phyloP scores from a whole-genome alignment of 2,329 filamentous ascomycete genomes.

The Colletotrichum coccodes region DNA sequence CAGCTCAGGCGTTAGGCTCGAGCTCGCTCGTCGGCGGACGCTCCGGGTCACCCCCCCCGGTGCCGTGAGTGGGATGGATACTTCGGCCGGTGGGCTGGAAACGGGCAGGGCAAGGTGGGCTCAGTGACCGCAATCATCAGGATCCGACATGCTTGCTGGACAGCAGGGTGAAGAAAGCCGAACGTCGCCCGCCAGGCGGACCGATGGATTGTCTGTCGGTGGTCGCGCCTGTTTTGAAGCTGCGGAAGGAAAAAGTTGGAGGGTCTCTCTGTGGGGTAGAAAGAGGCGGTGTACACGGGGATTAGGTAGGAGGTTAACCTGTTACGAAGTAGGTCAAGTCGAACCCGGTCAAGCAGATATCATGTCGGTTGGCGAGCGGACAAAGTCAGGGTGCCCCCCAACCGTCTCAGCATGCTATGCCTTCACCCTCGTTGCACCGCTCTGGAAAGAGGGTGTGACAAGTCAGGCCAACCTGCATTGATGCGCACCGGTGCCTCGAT shows the following conservation, averaged over 20 bases:
- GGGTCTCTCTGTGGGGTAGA: slow-evolving; percentile 18
- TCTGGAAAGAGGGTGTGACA: neutral
- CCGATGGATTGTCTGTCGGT: neutral
- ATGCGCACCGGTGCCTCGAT: slow-evolving; percentile 12
- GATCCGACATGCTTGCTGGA: slow-evolving; percentile 3
- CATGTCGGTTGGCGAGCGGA: neutral
- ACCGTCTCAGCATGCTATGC: neutral
- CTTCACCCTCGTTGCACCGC: neutral
- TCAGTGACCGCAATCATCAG: slow-evolving; percentile 19
- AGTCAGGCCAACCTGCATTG: slow-evolving; percentile 5
- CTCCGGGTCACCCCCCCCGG: slow-evolving; percentile 20
- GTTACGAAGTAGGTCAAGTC: neutral
- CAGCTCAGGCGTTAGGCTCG: slow-evolving; percentile 13
- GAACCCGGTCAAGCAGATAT: neutral
- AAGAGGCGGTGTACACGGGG: slow-evolving; percentile 29
- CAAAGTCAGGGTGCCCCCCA: neutral
- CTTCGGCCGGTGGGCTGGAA: slow-evolving; percentile 25
- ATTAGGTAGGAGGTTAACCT: slow-evolving; percentile 16
- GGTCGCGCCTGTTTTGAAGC: slow-evolving; percentile 12
- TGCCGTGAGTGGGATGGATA: slow-evolving; percentile 21
- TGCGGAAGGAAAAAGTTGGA: neutral
- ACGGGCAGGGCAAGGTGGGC: slow-evolving; percentile 17
- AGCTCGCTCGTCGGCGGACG: slow-evolving; percentile 9
- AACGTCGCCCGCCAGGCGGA: slow-evolving; percentile 7
- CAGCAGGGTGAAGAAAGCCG: slow-evolving; percentile 7